Evolutionary conservation across 768 basidiomycete species (phyloP), one percentile per base, ranked within the genome.

Genomic region (Pisolithus tinctorius): DNA sequence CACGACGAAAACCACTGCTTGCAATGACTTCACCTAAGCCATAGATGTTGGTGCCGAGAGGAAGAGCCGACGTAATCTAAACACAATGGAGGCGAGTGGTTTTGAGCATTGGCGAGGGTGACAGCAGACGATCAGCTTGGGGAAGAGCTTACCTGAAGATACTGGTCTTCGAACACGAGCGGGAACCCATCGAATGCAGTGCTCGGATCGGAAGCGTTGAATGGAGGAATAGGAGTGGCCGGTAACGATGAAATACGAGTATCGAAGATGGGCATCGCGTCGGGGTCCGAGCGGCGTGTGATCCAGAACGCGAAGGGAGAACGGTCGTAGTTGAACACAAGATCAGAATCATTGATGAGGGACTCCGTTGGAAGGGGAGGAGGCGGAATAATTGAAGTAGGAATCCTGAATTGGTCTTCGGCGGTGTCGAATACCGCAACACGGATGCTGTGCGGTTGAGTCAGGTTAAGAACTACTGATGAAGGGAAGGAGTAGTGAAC

Each of bases 231-330:
- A 1, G 82, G 80, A 3, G 84, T 76, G 3, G 70, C 52, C 1
- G 86, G 85, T 8, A 89, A 71, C 0, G 84, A 86, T 0, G 74
- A 56, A 8, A 75, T 62, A 39, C 87, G 77, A 1, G 87, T 89
- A 59, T 90, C 86, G 58, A 89, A 89, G 23, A 90, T 64, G 47
- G 81, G 84, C 42, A 61, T 58, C 6, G 70, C 73, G 30, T 74
- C 63, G 4, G 81, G 82, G 8, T 78, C 71, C 4, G 80, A 78
- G 23, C 81, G 78, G 41, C 86, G 79, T 1, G 84, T 86, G 55
- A 90, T 81, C 86, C 86, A 90, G 62, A 89, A 90, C 2, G 82
- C 80, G 61, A 90, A 90, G 0, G 88, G 87, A 0, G 72, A 69
- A 1, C 74, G 6, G 1, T 82, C 72, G 53, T 81, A 80, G 61